Evolutionary conservation across 805 yeast genomes (phyloP), one percentile per base, ranked within the genome.

Genomic region (Candida verbasci): DNA sequence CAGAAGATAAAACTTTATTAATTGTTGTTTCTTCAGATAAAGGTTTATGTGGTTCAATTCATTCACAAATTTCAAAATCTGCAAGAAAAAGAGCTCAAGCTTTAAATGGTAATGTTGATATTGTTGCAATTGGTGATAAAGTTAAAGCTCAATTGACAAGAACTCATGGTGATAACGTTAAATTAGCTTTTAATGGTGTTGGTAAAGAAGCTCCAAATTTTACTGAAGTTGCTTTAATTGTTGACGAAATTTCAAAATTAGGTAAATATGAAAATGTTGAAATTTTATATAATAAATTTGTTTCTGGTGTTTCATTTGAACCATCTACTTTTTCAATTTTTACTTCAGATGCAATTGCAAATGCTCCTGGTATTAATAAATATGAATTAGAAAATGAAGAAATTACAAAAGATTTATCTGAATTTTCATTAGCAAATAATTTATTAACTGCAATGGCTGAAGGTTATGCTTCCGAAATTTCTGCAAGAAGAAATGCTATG

Each of bases 401-500:
- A 42, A 74, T 84, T 38, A 77, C 94, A 56, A 79, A 74, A 46
- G 81, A 85, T 47, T 67, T 86, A 52, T 64, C 94, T 48, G 94
- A 89, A 71, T 87, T 85, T 72, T 75, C 94, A 33, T 76, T 93
- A 53, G 89, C 97, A 49, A 89, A 86, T 78, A 78, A 87, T 56
- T 76, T 91, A 55, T 78, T 83, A 64, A 70, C 89, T 57, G 97
- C 96, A 44, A 77, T 89, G 76, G 91, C 97, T 48, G 96, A 93
- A 65, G 97, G 97, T 68, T 89, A 91, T 69, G 97, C 97, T 44
- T 86, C 97, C 41, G 98, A 91, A 76, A 78, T 89, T 50, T 83
- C 94, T 48, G 96, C 98, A 43, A 89, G 98, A 82, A 89, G 98
- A 81, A 91, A 87, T 65, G 97, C 98, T 53, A 91, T 91, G 98